Evolutionary conservation across 441 rosid genomes (phyloP), one percentile per base, ranked within the genome.

Genomic region (Bocquillonia castaneifolia): DNA sequence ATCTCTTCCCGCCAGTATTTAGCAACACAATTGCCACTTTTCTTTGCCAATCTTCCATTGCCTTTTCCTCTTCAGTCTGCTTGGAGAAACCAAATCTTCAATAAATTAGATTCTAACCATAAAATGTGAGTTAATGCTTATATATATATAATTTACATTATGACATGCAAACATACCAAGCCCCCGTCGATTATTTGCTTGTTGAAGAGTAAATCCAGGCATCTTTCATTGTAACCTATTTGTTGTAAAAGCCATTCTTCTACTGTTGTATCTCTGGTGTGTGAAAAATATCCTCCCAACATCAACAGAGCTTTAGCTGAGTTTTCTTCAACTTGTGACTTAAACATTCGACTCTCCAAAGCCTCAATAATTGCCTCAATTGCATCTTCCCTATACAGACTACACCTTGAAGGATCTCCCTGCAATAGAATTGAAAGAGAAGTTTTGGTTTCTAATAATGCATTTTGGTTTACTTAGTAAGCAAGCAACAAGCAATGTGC

Each of bases 341-440:
- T 20, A 17, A 72, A 73, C 23, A 15, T 59, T 36, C 68, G 73
- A 59, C 83, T 79, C 66, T 85, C 81, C 62, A 85, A 51, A 57
- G 80, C 66, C 6, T 73, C 78, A 56, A 75, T 60, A 34, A 85
- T 70, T 18, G 74, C 86, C 59, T 85, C 90, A 9, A 87, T 28
- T n/a, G 90, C 92, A 71, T 87, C 92, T 73, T 85, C 90, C 71
- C 86, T 76, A 63, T 82, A 85, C 1, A 84, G 50, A 42, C 93
- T 87, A 74, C 76, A 66, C 75, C 79, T 77, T 52, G 65, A 58
- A 56, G 76, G 78, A 78, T 85, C 86, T 54, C 76, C 88, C 90
- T 87, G 85, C 79, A 78, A 77, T 67, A 69, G n/a, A n/a, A n/a
- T n/a, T n/a, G n/a, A n/a, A n/a, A n/a, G n/a, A n/a, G n/a, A n/a